Conservation (phyloP, 495 filamentous ascomycete species). For the Penicillium ucsense region DNA sequence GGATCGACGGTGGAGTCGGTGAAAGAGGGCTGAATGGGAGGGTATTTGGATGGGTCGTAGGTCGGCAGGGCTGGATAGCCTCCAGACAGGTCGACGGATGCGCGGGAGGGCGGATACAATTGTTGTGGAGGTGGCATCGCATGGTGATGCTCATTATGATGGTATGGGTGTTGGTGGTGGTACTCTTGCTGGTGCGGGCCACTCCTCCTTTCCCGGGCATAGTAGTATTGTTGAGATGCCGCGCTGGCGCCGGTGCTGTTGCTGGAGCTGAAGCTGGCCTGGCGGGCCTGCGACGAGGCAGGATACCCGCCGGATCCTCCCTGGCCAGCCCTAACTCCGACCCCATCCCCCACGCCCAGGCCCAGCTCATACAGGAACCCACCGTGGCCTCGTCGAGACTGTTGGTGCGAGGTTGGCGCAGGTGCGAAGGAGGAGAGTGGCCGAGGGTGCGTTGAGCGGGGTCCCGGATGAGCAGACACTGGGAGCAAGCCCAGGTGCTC, state of each 20-base stretch:
- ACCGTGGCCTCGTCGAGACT: too few relatives aligned
- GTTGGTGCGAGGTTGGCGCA: neutral
- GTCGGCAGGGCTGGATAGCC: conserved; percentile 13
- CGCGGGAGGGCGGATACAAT: conserved; percentile 8
- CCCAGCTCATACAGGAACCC: too few relatives aligned
- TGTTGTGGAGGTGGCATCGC: conserved; percentile 1
- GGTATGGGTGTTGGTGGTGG: neutral
- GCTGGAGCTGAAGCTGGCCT: conserved; percentile 1
- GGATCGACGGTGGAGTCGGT: conserved; percentile 5
- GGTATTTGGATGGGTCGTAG: conserved; percentile 27
- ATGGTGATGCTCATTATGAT: neutral
- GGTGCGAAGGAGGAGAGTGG: conserved; percentile 23
- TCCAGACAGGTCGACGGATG: conserved; percentile 14
- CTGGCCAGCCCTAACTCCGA: too few relatives aligned
- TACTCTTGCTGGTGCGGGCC: neutral
- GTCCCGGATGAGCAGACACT: conserved; percentile 3
- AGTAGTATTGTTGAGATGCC: neutral
- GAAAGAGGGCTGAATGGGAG: conserved; percentile 11
- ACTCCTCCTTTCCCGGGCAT: neutral
- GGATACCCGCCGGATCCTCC: too few relatives aligned
- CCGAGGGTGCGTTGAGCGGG: conserved; percentile 16
- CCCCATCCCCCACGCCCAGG: too few relatives aligned
- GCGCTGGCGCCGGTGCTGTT: too few relatives aligned
- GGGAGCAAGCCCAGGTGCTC: conserved; percentile 2
- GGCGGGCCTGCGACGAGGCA: neutral